Base-by-base conservation (phyloP, 495 filamentous ascomycete species). In the Articulospora tetracladia region DNA sequence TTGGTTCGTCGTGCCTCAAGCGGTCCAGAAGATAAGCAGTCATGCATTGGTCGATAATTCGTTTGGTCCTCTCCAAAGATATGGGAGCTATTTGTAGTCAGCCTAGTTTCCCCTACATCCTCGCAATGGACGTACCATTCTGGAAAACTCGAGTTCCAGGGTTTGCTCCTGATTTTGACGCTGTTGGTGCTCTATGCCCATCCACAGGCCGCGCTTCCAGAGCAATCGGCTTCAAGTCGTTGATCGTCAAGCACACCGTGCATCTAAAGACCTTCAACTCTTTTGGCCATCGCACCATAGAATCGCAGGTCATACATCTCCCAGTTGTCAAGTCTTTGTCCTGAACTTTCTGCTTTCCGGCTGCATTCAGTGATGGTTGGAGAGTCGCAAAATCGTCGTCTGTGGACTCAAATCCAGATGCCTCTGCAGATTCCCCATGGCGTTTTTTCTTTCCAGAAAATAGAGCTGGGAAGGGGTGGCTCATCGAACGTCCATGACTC, bases 241-340 rank as follows among this genome's bases (percentile, higher is more conserved):
- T 96, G 66, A 97, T 83, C 50, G 89, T 96, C 65, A 91, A 75
- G 72, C 93, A 97, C 50, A 88, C 84, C 30, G 89, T 88, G 72
- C 93, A 97, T 64, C 91, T 81, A 73, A 93, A 97, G 44, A 87
- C 78, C 25, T 81, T 80, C 63, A 93, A 69, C 57, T 86, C 79
- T 59, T 79, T 82, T n/a, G 93, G 92, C 90, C 92, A 96, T 51
- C 86, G 85, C 50, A 96, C 84, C 41, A 84, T 83, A 51, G 87
- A 89, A 69, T 87, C 88, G 69, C 93, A 96, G 12, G 90, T 91
- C 77, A 87, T 86, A 67, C 91, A 96, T 66, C 82, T 87, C 15
- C 90, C 90, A 27, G 86, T 86, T n/a, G 75, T 78, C 54, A 76
- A 76, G 50, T 84, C 80, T 52, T 59, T 69, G 19, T 70, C 62